A percentile compares a stretch with the other conserved stretches of the same genome.
These are phyloP conservation scores for Magnaporthiopsis poae DNA, from an alignment of 2,329 filamentous ascomycete species.

Conservation along the genomic window DNA sequence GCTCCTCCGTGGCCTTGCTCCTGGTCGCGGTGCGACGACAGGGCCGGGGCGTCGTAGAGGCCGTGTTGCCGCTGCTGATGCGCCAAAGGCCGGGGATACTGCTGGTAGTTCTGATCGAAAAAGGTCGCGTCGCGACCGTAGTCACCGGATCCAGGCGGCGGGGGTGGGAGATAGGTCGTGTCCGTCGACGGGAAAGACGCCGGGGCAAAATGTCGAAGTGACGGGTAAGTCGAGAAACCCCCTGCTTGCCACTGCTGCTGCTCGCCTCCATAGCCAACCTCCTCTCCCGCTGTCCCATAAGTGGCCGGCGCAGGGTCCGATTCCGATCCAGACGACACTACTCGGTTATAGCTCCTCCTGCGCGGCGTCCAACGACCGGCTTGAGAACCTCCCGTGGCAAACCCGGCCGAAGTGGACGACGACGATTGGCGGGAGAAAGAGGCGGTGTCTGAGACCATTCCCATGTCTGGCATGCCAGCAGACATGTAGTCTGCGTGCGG, in stretches of 20 bases:
- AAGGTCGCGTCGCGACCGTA: slow-evolving; percentile 20
- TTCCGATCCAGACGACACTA: slow-evolving; percentile 20
- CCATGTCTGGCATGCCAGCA: background rate
- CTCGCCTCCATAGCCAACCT: background rate
- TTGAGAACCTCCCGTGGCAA: slow-evolving; percentile 4
- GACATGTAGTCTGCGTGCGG: slow-evolving; percentile 38
- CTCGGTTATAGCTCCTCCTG: slow-evolving; percentile 34
- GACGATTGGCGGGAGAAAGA: slow-evolving; percentile 16
- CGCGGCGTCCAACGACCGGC: slow-evolving; percentile 15
- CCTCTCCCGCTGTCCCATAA: background rate
- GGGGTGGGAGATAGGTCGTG: slow-evolving; percentile 37
- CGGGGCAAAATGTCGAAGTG: slow-evolving; percentile 26
- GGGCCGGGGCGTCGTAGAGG: background rate
- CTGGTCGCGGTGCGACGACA: slow-evolving; percentile 10
- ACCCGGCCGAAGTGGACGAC: slow-evolving; percentile 19
- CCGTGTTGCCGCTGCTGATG: background rate
- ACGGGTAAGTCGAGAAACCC: background rate
- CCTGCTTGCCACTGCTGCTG: background rate
- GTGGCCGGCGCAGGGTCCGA: background rate
- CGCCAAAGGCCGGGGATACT: slow-evolving; percentile 5
- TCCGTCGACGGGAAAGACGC: slow-evolving; percentile 39
- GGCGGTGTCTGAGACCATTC: background rate
- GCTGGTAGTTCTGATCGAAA: slow-evolving; percentile 15
- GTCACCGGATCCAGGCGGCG: slow-evolving; percentile 26
- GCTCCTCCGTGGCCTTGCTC: slow-evolving; percentile 20